phyloP scores from a whole-genome alignment of 257 asterid genomes.

The Nicotiana undulata region DNA sequence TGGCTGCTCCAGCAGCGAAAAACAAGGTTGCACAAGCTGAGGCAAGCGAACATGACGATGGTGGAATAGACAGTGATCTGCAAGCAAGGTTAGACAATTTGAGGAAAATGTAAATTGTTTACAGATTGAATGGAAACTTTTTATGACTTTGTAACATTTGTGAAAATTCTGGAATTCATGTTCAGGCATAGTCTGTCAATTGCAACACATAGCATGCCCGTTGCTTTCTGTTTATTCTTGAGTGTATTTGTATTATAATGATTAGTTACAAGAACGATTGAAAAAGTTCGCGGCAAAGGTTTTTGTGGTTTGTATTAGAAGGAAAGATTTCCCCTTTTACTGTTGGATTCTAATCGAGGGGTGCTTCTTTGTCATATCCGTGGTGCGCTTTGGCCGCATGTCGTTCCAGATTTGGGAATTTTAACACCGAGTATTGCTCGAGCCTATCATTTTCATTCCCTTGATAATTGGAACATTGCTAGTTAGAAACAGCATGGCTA shows the following conservation, averaged over 20 bases:
- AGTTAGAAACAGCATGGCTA: no score
- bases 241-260: background rate
- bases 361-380: no score
- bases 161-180: constrained; percentile 18
- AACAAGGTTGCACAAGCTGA: constrained; percentile 87
- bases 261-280: background rate
- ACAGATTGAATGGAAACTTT: constrained; percentile 9
- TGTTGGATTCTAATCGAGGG: no score
- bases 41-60: constrained; percentile 67
- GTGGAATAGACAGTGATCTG: constrained; percentile 90
- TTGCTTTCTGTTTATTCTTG: background rate
- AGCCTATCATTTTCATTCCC: no score
- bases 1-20: constrained; percentile 81
- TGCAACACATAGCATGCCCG: background rate
- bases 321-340: no score
- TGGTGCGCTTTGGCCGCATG: no score
- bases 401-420: no score
- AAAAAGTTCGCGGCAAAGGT: background rate
- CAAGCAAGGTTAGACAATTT: constrained; percentile 97
- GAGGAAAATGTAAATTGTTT: constrained; percentile 66
- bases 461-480: no score
- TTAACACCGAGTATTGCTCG: no score
- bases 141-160: constrained; percentile 32
- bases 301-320: background rate
- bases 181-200: constrained; percentile 21